These are phyloP conservation scores for Protomyces inouyei DNA, from an alignment of 1,139 yeast genomes.

Conservation along the genomic window DNA sequence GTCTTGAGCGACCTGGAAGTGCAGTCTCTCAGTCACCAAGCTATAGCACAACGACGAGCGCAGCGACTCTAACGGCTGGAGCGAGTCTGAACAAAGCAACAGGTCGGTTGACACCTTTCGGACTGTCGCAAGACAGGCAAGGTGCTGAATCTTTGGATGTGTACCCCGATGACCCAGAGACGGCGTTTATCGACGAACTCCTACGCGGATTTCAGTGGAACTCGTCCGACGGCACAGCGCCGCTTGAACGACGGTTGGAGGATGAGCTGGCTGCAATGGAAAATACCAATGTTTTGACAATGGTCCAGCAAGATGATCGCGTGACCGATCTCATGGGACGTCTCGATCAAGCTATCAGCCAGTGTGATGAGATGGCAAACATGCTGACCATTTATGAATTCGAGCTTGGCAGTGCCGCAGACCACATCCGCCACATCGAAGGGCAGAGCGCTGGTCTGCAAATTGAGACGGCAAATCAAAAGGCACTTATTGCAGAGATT, in stretches of 20 bases:
- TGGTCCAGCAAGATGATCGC: conserved; percentile 46
- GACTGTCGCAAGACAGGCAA: background rate
- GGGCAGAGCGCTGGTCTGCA: conserved; percentile 76
- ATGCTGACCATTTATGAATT: conserved; percentile 54
- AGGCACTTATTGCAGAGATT: conserved; percentile 63
- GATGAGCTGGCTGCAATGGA: conserved; percentile 57
- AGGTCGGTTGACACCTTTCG: background rate
- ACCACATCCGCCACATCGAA: conserved; percentile 68
- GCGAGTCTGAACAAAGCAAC: background rate
- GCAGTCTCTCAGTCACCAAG: background rate
- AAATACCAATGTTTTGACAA: conserved; percentile 47
- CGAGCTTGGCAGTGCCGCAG: conserved; percentile 56
- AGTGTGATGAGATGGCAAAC: conserved; percentile 58
- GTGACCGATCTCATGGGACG: conserved; percentile 47
- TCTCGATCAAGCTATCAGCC: conserved; percentile 46
- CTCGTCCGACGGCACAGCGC: conserved; percentile 56
- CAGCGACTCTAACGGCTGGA: background rate
- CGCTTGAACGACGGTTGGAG: conserved; percentile 53
- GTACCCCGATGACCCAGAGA: conserved; percentile 8
- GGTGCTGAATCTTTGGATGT: background rate
- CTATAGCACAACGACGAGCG: background rate
- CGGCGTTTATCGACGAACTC: conserved; percentile 19
- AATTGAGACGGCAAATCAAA: conserved; percentile 76
- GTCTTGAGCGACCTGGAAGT: background rate
- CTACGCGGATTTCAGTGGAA: conserved; percentile 73